Base-by-base conservation (phyloP, 805 yeast species). In the Zygotorulaspora sp. region DNA sequence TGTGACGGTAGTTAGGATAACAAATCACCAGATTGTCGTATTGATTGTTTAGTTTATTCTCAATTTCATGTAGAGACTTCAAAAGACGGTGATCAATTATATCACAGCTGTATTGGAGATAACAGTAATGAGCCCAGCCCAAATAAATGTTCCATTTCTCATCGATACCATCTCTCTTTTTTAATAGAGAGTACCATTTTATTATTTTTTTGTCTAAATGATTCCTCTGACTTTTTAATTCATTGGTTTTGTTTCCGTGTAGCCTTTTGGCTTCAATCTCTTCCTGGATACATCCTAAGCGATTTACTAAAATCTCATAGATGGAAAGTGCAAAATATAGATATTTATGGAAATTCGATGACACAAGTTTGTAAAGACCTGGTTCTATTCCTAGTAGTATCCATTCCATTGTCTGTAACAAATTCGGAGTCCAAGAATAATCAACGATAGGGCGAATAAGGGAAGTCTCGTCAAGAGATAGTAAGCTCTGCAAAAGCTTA, bases 1-100 rank as follows among this genome's bases (percentile, higher is more conserved):
- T 75, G 39, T 71, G 64, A 1, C 68, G 64, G 47, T 72, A 82
- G 53, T 88, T 87, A 1, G 77, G 69, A 55, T 74, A 77, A 0
- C 58, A 50, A 0, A 81, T 61, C 6, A 61, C 45, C 4, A 55
- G 28, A 0, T 45, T 40, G 0, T 24, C 27, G 1, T 40, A 34
- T 10, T 32, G 7, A 2, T 29, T 12, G 16, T 48, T 20, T 9
- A 65, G 30, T 4, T 45, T 37, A 1, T 32, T 20, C 21, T 49
- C 46, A 1, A 67, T 44, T 4, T 49, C 36, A 2, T 37, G 23
- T 8, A 69, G 53, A 11, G 59, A 43, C 0, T 44, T 38, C 2
- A 53, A 43, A 3, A 72, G 45, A 3, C 51, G 43, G 0, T 50
- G 55, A 8, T 70, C 62, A 1, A 71, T 57, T 2, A 55, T 50